Conservation (phyloP, 805 yeast species). For the Kuraishia ogatae region DNA sequence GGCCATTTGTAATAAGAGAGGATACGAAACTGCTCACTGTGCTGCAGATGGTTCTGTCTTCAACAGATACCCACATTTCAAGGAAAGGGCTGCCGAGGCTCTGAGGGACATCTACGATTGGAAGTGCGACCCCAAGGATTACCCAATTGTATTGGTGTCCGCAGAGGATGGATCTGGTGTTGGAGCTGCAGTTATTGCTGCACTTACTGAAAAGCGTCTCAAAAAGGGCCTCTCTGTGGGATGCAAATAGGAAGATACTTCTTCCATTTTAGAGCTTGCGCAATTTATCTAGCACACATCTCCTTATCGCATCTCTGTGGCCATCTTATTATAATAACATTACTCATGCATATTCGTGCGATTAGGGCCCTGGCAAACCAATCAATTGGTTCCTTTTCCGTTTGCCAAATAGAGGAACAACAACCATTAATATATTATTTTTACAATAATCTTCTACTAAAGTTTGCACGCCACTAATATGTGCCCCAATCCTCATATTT, state of each 20-base stretch:
- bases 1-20: slow-evolving; percentile 84
- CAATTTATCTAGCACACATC: too few relatives aligned
- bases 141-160: slow-evolving; percentile 50
- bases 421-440: too few relatives aligned
- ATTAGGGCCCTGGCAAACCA: too few relatives aligned
- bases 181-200: slow-evolving; percentile 98
- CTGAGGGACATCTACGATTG: slow-evolving; percentile 85
- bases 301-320: background rate
- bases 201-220: slow-evolving; percentile 78
- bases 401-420: too few relatives aligned
- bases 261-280: background rate
- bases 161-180: slow-evolving; percentile 99
- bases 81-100: slow-evolving; percentile 81
- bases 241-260: slow-evolving; percentile 10
- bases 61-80: slow-evolving; percentile 89
- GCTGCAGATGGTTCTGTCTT: slow-evolving; percentile 97
- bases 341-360: too few relatives aligned
- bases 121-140: slow-evolving; percentile 23
- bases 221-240: slow-evolving; percentile 66
- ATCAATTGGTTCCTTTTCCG: too few relatives aligned
- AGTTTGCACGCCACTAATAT: too few relatives aligned
- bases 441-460: too few relatives aligned
- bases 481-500: too few relatives aligned
- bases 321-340: too few relatives aligned
- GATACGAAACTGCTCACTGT: slow-evolving; percentile 67